These are phyloP conservation scores for maize (Zea mays) DNA, from an alignment of 176 grass and related monocot species.

Conservation along the genomic window DNA sequence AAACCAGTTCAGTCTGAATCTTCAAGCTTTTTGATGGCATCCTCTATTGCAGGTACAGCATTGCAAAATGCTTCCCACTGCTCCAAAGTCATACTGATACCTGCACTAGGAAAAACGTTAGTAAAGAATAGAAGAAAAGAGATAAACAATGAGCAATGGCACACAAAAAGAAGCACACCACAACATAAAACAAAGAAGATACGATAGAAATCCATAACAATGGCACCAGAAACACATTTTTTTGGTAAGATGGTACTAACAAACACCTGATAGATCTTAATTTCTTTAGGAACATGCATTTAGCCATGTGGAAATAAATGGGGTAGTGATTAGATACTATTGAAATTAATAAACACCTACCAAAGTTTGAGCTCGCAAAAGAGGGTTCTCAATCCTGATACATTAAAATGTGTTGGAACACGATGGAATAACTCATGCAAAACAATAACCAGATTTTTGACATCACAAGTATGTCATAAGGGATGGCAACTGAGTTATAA, in stretches of 20 bases:
- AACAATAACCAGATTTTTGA: slow-evolving; percentile 6
- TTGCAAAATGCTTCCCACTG: slow-evolving; percentile 85
- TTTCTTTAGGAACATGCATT: not conserved
- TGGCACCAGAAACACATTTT: not conserved
- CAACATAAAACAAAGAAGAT: not conserved
- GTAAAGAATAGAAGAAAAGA: not conserved
- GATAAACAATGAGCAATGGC: not conserved
- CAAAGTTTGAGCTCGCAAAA: not conserved
- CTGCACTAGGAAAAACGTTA: slow-evolving; percentile 33
- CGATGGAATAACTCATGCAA: not conserved
- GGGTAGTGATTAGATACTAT: not conserved
- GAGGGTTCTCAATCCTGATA: not conserved
- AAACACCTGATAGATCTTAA: not conserved
- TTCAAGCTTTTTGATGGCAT: slow-evolving; percentile 73
- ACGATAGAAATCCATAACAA: not conserved
- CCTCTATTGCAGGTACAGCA: slow-evolving; percentile 63
- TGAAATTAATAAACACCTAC: not conserved
- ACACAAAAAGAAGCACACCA: not conserved
- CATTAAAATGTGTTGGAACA: not conserved
- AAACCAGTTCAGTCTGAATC: slow-evolving; percentile 48
- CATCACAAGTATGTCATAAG: not conserved
- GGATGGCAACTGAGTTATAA: not conserved
- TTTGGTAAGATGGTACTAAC: too few species aligned
- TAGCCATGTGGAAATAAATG: not conserved
- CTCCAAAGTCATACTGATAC: slow-evolving; percentile 76